Base-by-base conservation (phyloP, 805 yeast genomes). In the Lipomyces sp. region DNA sequence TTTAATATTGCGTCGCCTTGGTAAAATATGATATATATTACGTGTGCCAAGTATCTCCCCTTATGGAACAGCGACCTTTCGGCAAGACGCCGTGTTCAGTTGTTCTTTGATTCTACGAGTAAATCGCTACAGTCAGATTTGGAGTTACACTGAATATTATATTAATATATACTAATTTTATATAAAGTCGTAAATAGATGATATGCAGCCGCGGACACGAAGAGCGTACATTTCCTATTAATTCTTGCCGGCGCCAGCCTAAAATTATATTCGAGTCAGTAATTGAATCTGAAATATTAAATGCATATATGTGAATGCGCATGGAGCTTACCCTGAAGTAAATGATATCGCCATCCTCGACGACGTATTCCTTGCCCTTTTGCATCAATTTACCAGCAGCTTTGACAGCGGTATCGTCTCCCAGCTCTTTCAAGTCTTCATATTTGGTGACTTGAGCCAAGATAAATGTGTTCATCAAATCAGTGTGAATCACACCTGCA, bases 401-500 rank as follows among this genome's bases (percentile, higher is more conserved):
- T 80, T 87, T 88, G 74, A 95, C 90, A 50, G 88, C 82, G 64
- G 84, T 84, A 75, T 95, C 99, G 76, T 94, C 97, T 61, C 88
- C 87, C 57, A 79, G 76, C 79, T 90, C 94, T 60, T 87, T 78
- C 69, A 93, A 80, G 76, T 92, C 98, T 32, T 83, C 85, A 81
- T 86, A 95, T 75, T 92, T 93, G 76, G 92, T 92, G 71, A 95
- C 90, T 78, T 92, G 92, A 56, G 98, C 99, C 74, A 92, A 87
- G 75, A 95, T 92, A 78, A 95, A 95, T 30, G 98, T 94, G 79
- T 89, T 90, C 85, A 91, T 93, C 78, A 94, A 86, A 81, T 94
- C 99, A 51, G 93, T 90, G 80, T 95, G 99, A 75, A 94, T 94
- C 56, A 95, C 97, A 78, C 98, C 98, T 30, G 99, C 99, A 56